phyloP scores from a whole-genome alignment of 768 basidiomycete genomes.

The Boletellus sp. region DNA sequence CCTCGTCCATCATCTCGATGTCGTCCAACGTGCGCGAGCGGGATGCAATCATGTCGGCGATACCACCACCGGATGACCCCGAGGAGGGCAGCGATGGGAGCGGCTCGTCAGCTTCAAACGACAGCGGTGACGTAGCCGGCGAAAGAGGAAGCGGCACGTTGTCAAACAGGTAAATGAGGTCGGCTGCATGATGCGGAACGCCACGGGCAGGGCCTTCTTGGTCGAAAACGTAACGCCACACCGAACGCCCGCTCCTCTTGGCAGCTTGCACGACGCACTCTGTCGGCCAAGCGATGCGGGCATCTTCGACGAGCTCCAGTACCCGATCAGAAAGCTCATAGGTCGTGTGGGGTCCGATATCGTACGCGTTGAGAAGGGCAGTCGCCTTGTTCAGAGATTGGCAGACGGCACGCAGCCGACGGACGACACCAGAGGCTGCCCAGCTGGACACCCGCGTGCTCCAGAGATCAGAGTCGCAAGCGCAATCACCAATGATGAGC shows the following conservation, averaged over 20 bases:
- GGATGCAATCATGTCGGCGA: conserved; percentile 10
- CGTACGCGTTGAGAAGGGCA: conserved; percentile 63
- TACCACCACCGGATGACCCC: conserved; percentile 22
- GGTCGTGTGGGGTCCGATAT: conserved; percentile 58
- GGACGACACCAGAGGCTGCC: conserved; percentile 57
- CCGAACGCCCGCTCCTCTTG: conserved; percentile 50
- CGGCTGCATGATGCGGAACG: conserved; percentile 65
- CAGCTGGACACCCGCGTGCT: conserved; percentile 56
- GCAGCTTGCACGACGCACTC: conserved; percentile 57
- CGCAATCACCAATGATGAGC: conserved; percentile 72
- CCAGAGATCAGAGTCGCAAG: conserved; percentile 64
- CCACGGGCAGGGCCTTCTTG: conserved; percentile 69
- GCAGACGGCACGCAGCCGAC: conserved; percentile 70
- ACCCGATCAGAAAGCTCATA: conserved; percentile 67
- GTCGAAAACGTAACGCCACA: conserved; percentile 81
- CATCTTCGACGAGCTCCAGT: conserved; percentile 72
- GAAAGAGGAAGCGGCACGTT: conserved; percentile 56
- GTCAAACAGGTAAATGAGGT: conserved; percentile 77
- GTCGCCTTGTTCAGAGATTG: conserved; percentile 64
- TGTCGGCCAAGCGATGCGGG: conserved; percentile 74
- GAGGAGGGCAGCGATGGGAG: conserved; percentile 30
- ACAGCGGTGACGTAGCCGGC: conserved; percentile 31
- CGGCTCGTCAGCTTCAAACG: conserved; percentile 33
- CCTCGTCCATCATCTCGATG: conserved; percentile 25
- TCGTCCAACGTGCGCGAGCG: conserved; percentile 23